Base-by-base conservation (phyloP, 805 yeast species). In the Ogataea paraovalis region DNA sequence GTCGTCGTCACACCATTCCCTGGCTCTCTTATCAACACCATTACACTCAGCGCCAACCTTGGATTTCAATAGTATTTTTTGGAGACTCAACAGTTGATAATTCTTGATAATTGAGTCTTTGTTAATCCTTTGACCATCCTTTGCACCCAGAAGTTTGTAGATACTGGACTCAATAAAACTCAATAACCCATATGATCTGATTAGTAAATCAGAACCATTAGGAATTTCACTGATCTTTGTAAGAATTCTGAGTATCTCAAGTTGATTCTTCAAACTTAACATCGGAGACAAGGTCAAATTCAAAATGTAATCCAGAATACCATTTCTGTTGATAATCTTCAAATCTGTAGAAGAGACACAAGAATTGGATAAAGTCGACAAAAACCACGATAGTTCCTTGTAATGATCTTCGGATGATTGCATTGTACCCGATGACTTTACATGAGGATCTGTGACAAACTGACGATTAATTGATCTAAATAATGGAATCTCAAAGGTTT, bases 301-400 rank as follows among this genome's bases (percentile, higher is more conserved):
- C 58, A 85, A 55, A 2, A 79, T 52, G 82, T 89, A 81, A 53
- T 89, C 97, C 46, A 88, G 64, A 2, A 85, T 73, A 6, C 82
- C 83, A 46, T 70, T 74, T 42, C 67, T 70, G 49, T 75, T 71
- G 46, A 87, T 62, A 1, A 80, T 60, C 22, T 71, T 66, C 44
- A 87, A 70, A 59, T 89, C 96, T 7, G 59, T 55, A 9, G 63
- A 61, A 13, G 71, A 68, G 12, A 70, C 74, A 2, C 77, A 61
- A n/a, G 86, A 82, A 13, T 59, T 50, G 4, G 66, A 64, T 33
- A 88, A 58, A 13, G 68, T 67, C 5, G 70, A 72, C 39, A 88
- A 58, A 6, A 87, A 67, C 96, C 97, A 90, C 1, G 73, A 60
- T 2, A 85, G 54, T 49, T 86, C 85, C 44, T 73, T 76, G 52